Evolutionary conservation across 2,329 filamentous ascomycete species (phyloP), one percentile per base, ranked within the genome.

Genomic region (Sporothrix dimorphospora): DNA sequence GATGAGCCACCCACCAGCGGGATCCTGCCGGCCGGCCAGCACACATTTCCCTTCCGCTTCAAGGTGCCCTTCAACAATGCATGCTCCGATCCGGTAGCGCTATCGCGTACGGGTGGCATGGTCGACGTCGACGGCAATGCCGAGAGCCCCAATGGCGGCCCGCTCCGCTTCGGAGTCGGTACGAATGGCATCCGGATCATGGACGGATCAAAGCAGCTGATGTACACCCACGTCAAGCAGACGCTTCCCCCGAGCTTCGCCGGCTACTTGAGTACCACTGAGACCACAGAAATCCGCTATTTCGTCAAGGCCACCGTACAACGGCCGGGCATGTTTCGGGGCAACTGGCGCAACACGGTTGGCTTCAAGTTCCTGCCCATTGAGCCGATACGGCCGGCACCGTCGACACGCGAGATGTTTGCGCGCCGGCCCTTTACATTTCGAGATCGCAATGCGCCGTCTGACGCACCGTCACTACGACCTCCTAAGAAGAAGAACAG

Each of bases 261-360:
- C n/a, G 94, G 93, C 3, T 94, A 96, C 76, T 92, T 88, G n/a
- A 94, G 94, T 3, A 94, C 96, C 76, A 93, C 93, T 0, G 91
- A 91, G 42, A 90, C 94, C 80, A 95, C 94, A 27, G 94, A 97
- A 81, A 94, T 98, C 73, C 88, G 91, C 76, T 99, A 99, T 82
- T 99, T 93, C 79, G 87, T 98, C 79, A 99, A 99, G 80, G 94
- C 92, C n/a, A 98, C 96, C 0, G 90, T 98, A 6, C 93, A 94
- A 78, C 87, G 94, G n/a, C 94, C 94, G 0, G 91, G 92, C 16
- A 86, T 98, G 73, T 93, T 97, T 81, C 95, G 95, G 79, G 94
- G 97, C 82, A 98, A 98, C 78, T 92, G 94, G 80, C 86, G 94
- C 24, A 85, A 86, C 75, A 83, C 88, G 74, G 78, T 86, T 47